These are phyloP conservation scores for Chaetothyriales sp. DNA, from an alignment of 2,329 filamentous ascomycete genomes.

Conservation along the genomic window DNA sequence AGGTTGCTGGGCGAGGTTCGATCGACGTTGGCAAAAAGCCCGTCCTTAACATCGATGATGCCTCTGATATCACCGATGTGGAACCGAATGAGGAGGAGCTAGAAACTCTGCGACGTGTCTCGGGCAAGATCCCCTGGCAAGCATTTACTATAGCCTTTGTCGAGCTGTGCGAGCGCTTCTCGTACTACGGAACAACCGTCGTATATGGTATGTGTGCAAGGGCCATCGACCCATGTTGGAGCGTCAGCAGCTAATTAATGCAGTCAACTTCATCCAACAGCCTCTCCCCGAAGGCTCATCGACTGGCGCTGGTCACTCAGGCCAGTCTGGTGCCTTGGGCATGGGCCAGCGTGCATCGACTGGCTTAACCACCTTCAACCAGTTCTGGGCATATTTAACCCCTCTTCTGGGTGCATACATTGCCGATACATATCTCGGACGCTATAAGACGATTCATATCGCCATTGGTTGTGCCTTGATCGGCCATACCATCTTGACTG, in stretches of 20 bases:
- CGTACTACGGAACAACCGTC: constrained; percentile 17
- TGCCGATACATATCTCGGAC: constrained; percentile 56
- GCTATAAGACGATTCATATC: constrained; percentile 56
- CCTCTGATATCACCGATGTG: constrained; percentile 11
- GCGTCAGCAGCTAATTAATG: constrained; percentile 22
- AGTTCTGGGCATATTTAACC: constrained; percentile 50
- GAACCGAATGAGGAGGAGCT: constrained; percentile 11
- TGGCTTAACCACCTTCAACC: constrained; percentile 41
- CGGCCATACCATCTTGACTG: constrained; percentile 53
- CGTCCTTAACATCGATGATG: neutral
- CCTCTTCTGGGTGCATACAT: constrained; percentile 45
- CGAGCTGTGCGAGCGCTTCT: constrained; percentile 18
- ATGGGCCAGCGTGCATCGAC: constrained; percentile 46
- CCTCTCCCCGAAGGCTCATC: constrained; percentile 40
- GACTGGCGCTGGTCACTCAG: constrained; percentile 39
- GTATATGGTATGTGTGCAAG: constrained; percentile 3
- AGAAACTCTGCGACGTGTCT: constrained; percentile 13
- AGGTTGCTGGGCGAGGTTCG: constrained; percentile 9
- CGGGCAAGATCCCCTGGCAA: constrained; percentile 15
- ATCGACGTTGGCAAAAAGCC: constrained; percentile 6
- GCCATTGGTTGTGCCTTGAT: constrained; percentile 51
- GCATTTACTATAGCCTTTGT: constrained; percentile 17
- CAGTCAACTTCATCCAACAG: constrained; percentile 40
- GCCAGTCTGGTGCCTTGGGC: constrained; percentile 43
- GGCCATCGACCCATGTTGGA: neutral